Evolutionary conservation across 2,329 filamentous ascomycete genomes (phyloP).

Genomic region (Juglanconis juglandina): DNA sequence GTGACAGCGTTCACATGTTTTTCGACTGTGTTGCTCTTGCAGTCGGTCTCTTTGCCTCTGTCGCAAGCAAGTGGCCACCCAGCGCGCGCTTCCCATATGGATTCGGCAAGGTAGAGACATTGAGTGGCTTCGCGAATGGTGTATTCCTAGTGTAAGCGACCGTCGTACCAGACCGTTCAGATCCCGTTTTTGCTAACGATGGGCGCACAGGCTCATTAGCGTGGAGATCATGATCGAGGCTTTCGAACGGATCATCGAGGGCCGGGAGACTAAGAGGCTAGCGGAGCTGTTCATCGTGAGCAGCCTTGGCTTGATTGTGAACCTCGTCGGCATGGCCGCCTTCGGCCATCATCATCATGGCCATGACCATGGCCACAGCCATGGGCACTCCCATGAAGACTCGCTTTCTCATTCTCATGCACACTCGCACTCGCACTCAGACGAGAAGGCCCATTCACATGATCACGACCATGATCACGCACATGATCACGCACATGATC

Average conservation of each 20-base stretch:
- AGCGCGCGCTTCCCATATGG: conserved; percentile 89
- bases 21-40: conserved; percentile 93
- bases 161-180: background rate
- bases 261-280: conserved; percentile 77
- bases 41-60: conserved; percentile 85
- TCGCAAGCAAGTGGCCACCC: conserved; percentile 95
- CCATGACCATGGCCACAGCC: conserved; percentile 29
- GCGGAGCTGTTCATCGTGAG: conserved; percentile 88
- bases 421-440: conserved; percentile 26
- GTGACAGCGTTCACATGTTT: conserved; percentile 98
- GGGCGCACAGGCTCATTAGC: conserved; percentile 69
- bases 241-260: conserved; percentile 79
- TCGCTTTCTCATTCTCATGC: conserved; percentile 31
- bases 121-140: conserved; percentile 95
- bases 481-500: conserved; percentile 39
- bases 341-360: conserved; percentile 69
- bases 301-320: conserved; percentile 79
- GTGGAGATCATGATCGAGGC: conserved; percentile 96
- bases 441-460: conserved; percentile 26
- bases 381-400: conserved; percentile 36
- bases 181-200: background rate
- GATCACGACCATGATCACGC: conserved; percentile 38
- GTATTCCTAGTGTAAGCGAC: conserved; percentile 77
- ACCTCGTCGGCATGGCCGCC: conserved; percentile 85
- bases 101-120: conserved; percentile 92